A percentile compares a stretch with the other conserved stretches of the same genome.
Evolutionary conservation across 2,329 filamentous ascomycete genomes (phyloP).

Genomic region (Xylariaceae sp.): DNA sequence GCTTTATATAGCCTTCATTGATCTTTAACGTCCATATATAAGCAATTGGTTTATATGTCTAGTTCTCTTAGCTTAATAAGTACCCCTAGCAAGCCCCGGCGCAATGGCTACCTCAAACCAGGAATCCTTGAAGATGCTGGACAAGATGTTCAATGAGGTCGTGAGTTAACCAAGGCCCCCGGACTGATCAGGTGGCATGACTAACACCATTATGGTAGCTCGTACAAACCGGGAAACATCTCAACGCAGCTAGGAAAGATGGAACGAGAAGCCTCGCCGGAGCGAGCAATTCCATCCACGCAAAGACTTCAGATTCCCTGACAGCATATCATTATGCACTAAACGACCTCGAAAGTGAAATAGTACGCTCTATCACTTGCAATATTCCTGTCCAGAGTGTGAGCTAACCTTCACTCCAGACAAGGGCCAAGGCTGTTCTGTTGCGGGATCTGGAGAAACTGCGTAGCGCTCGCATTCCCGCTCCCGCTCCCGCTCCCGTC

Average conservation of each 20-base stretch:
- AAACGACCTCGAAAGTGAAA: conserved; percentile 59
- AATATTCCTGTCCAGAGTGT: neutral
- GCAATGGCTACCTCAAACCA: conserved; percentile 40
- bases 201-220: conserved; percentile 45
- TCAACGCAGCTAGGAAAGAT: conserved; percentile 53
- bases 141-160: conserved; percentile 57
- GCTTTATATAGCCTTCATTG: no score
- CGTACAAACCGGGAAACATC: conserved; percentile 60
- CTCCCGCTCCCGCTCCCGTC: conserved; percentile 24
- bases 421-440: conserved; percentile 57
- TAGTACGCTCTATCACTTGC: conserved; percentile 45
- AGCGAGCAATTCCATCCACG: conserved; percentile 38
- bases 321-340: conserved; percentile 55
- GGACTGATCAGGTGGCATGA: neutral
- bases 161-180: conserved; percentile 42
- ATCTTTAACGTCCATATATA: no score
- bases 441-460: conserved; percentile 55
- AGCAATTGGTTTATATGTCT: no score
- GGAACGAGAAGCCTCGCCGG: conserved; percentile 43
- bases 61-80: neutral
- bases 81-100: neutral
- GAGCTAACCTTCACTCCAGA: conserved; percentile 36
- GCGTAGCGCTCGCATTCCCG: conserved; percentile 34
- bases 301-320: conserved; percentile 51
- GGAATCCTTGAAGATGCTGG: conserved; percentile 51